Conservation (phyloP, 768 basidiomycete genomes). For the Kwoniella botswanensis region DNA sequence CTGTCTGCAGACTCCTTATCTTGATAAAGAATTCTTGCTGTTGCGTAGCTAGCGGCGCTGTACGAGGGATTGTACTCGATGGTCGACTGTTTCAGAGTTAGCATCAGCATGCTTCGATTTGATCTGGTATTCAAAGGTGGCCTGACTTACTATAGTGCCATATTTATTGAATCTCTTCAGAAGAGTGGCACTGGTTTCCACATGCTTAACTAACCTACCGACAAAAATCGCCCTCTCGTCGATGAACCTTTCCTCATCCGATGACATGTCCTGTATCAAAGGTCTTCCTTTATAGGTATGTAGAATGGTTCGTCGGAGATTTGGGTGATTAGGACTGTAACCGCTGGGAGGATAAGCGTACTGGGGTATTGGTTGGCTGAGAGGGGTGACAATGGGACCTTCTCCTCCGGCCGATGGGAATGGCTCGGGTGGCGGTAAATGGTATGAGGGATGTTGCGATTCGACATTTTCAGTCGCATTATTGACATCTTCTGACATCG, state of each 20-base stretch:
- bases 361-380: neutral
- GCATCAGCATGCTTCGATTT: neutral
- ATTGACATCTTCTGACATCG: neutral
- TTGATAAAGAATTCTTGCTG: conserved; percentile 37
- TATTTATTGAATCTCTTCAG: conserved; percentile 37
- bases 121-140: neutral
- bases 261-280: conserved; percentile 21
- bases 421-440: too few species aligned
- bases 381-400: neutral
- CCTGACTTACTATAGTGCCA: conserved; percentile 33
- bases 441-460: neutral
- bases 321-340: conserved; percentile 11
- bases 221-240: conserved; percentile 42
- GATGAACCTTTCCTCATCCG: conserved; percentile 21
- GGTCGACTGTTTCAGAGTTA: conserved; percentile 12
- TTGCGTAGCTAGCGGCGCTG: conserved; percentile 20
- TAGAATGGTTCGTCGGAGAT: conserved; percentile 12
- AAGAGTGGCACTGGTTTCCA: conserved; percentile 29
- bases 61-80: conserved; percentile 38
- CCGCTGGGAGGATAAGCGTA: conserved; percentile 1
- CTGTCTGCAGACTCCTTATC: conserved; percentile 19
- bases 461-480: neutral
- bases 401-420: neutral
- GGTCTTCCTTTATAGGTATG: conserved; percentile 39
- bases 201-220: conserved; percentile 32